Base-by-base conservation (phyloP, 176 grass and related monocot genomes). In the Aegilops umbellulata region DNA sequence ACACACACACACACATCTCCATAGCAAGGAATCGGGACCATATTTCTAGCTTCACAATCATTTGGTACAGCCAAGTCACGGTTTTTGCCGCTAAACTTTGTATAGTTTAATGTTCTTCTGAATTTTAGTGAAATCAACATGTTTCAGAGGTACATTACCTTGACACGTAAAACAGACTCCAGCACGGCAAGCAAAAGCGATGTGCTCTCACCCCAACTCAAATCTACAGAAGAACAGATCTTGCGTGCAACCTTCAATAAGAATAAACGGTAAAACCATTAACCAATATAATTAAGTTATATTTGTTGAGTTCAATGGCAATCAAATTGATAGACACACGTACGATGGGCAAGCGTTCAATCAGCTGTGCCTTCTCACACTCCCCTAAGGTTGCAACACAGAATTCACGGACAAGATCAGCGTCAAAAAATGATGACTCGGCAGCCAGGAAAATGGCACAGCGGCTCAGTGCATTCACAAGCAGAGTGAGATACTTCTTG, bases 291-390 rank as follows among this genome's bases (percentile, higher is more conserved):
- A 27, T 67, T 51, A 26, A 83, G 6, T 23, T 71, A 44, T 51
- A 70, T 90, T 61, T 76, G 62, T 34, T 71, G 61, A 71, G 57
- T 36, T 32, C 6, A 17, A 74, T 76, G 53, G 22, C 10, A 55
- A 60, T 44, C 16, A 83, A 44, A 68, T 89, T 76, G 53, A 12
- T 55, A 31, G 17, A 79, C 46, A 90, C 60, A 84, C 92, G 20
- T 92, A 95, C 96, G 16, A 74, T 14, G 30, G 81, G 68, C 63
- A 95, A 88, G 32, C 49, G 89, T 9, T 98, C 91, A 19, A 92
- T 69, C 41, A 69, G 75, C 12, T 39, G 86, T 4, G 74, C 86
- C 61, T 82, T 80, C 8, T 35, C 70, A 82, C 69, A 92, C 39
- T 90, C 78, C 51, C 41, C 39, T 53, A 94, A 69, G 3, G 83